Base-by-base conservation (phyloP, 2,329 filamentous ascomycete genomes). In the Talaromyces islandicus region DNA sequence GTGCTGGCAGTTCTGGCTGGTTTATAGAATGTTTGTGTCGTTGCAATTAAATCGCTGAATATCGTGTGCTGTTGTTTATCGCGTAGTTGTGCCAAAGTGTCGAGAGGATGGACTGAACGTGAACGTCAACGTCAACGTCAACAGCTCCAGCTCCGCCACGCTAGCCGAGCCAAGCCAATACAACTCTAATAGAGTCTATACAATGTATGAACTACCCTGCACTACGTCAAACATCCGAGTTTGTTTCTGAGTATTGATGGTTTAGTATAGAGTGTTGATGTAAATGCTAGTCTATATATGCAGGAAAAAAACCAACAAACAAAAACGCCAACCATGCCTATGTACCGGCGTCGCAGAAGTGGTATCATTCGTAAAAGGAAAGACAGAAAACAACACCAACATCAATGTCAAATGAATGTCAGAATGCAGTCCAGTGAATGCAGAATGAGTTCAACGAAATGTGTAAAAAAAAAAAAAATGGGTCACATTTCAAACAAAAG, bases 401-500 rank as follows among this genome's bases (percentile, higher is more conserved):
- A 55, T 27, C 32, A 27, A 27, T 27, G 25, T 27, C 25, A 27
- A n/a, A 27, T 27, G 25, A 27, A 27, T 27, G 25, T 27, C 25
- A 27, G 25, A 27, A 27, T 27, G 25, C 25, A 27, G 25, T 27
- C 3, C n/a, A n/a, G n/a, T n/a, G n/a, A n/a, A n/a, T n/a, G n/a
- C n/a, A n/a, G n/a, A n/a, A n/a, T n/a, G n/a, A n/a, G n/a, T n/a
- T n/a, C n/a, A n/a, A n/a, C n/a, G n/a, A n/a, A n/a, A n/a, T n/a
- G n/a, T n/a, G n/a, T n/a, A n/a, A n/a, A n/a, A n/a, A n/a, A n/a
- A n/a, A n/a, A n/a, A n/a, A n/a, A n/a, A n/a, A n/a, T n/a, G n/a
- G 50, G 21, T 58, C 52, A 60, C 35, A 52, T 56, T 17, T 60
- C 58, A 46, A 62, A 57, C 62, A 53, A 64, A 60, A 67, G 65